Evolutionary conservation across 176 grass and related monocot species (phyloP), one percentile per base, ranked within the genome.

Genomic region (Pontederia paniculata): DNA sequence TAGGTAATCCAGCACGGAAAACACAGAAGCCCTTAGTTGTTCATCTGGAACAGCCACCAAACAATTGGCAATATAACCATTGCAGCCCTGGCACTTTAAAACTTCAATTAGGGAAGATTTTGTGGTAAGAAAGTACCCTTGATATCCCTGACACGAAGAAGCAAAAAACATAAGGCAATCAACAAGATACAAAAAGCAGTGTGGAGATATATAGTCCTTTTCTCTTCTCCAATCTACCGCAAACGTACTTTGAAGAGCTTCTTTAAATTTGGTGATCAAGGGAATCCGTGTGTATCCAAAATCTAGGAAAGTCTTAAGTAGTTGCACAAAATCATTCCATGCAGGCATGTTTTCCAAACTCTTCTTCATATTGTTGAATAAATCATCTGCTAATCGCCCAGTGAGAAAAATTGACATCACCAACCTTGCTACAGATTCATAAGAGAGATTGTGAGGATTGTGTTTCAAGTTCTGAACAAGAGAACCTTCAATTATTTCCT

Each of bases 151-250:
- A 48, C 61, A 56, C 0, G 76, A 75, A 4, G 73, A 73, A 57
- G 73, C 51, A 23, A 95, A 66, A 28, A 95, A 86, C 16, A 45
- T 45, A 69, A 95, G 78, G 56, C 52, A 74, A 19, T 86, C 81
- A 3, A 86, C 14, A 16, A 95, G 81, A 71, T 80, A 78, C n/a
- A 85, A 49, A 60, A 62, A 89, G 50, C 73, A 85, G 3, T 77
- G n/a, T 1, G 76, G 81, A 11, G 81, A 77, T 28, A 95, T 59
- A 47, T 78, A 95, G 61, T 85, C 77, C 9, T 0, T 8, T 60
- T 83, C 62, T 4, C 0, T 2, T 67, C 0, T 70, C 81, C 84
- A 80, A 20, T 66, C 13, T 41, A 52, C 13, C 12, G 12, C 9
- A 11, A 51, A 80, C 45, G 89, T 73, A 8, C 14, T 65, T 48